A percentile compares a stretch with the other conserved stretches of the same genome.
These are phyloP conservation scores for Tuber calosporum DNA, from an alignment of 495 filamentous ascomycete species.

Conservation along the genomic window DNA sequence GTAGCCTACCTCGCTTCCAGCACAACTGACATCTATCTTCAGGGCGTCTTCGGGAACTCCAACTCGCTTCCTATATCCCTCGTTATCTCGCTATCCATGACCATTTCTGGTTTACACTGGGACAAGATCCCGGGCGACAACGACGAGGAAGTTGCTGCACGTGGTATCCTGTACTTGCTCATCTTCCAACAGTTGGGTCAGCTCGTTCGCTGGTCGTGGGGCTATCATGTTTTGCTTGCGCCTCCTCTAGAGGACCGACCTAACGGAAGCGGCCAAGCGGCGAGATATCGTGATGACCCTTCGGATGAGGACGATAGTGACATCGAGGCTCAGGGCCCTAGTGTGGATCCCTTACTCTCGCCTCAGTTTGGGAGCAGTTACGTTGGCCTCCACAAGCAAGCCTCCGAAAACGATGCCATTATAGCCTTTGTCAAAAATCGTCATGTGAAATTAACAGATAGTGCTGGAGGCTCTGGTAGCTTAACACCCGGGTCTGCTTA, in stretches of 20 bases:
- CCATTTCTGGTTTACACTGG: slow-evolving; percentile 87
- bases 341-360: slow-evolving; percentile 39
- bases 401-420: slow-evolving; percentile 23
- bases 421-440: slow-evolving; percentile 7
- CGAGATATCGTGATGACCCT: slow-evolving; percentile 55
- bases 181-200: slow-evolving; percentile 98
- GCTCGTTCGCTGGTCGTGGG: slow-evolving; percentile 95
- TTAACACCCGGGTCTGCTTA: slow-evolving; percentile 32
- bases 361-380: slow-evolving; percentile 41
- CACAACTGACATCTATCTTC: slow-evolving; percentile 32
- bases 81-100: slow-evolving; percentile 86
- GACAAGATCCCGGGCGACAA: slow-evolving; percentile 83
- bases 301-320: slow-evolving; percentile 43
- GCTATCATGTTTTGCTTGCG: slow-evolving; percentile 83
- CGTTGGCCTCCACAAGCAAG: slow-evolving; percentile 33
- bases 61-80: slow-evolving; percentile 97
- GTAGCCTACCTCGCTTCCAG: background rate
- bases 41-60: slow-evolving; percentile 84
- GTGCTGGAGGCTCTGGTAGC: slow-evolving; percentile 31
- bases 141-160: slow-evolving; percentile 85
- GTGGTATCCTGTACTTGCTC: slow-evolving; percentile 88
- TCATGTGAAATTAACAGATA: slow-evolving; percentile 24
- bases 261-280: slow-evolving; percentile 56
- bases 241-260: slow-evolving; percentile 59
- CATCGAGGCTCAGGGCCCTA: slow-evolving; percentile 36